phyloP scores from a whole-genome alignment of 129 eudicot species.

The Artemisia argyi region DNA sequence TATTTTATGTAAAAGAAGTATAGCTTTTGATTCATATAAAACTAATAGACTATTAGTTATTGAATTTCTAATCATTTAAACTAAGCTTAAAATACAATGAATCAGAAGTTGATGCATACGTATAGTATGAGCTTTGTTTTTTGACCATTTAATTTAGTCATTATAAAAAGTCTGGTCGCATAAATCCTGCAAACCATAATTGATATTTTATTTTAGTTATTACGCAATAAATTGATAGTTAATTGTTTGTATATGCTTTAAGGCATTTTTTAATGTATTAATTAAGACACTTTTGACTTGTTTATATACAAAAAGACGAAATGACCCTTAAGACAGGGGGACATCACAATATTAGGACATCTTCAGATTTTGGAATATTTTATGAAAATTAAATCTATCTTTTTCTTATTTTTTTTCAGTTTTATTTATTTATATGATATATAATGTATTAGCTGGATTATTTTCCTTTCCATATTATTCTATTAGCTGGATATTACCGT shows the following conservation, averaged over 20 bases:
- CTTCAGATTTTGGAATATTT: conserved; percentile 15
- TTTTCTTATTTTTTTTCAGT: neutral
- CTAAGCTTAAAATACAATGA: neutral
- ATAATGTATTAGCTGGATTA: conserved; percentile 31
- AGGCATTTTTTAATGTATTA: neutral
- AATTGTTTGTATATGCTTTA: neutral
- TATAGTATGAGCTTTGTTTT: neutral
- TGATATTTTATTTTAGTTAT: neutral
- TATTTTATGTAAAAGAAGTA: too few species aligned
- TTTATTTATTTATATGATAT: neutral
- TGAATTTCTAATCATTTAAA: neutral
- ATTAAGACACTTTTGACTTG: conserved; percentile 13
- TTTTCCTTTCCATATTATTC: neutral
- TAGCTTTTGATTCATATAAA: too few species aligned
- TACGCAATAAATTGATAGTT: neutral
- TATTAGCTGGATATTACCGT: conserved; percentile 13
- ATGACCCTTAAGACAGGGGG: conserved; percentile 17
- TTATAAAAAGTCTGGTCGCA: conserved; percentile 2
- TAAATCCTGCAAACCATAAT: neutral
- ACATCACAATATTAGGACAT: conserved; percentile 17
- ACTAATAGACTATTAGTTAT: too few species aligned
- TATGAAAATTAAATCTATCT: neutral
- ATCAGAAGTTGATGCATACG: neutral
- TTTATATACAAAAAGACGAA: conserved; percentile 17
- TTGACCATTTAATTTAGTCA: neutral